A percentile compares a stretch with the other conserved stretches of the same genome.
Evolutionary conservation across 176 grass and related monocot species (phyloP).

Genomic region (Themeda triandra): DNA sequence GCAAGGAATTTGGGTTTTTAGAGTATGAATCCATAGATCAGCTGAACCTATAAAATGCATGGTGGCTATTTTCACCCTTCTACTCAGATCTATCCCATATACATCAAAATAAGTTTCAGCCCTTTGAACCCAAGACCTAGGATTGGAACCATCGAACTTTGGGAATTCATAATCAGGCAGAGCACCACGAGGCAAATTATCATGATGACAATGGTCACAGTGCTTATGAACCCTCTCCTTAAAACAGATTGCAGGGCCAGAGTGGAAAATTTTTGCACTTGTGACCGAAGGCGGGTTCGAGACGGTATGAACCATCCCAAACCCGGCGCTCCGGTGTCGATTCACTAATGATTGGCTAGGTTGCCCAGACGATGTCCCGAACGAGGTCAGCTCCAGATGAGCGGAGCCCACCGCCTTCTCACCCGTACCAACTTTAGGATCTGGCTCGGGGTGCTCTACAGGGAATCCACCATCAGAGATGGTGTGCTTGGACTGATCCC

Average conservation of each 20-base stretch:
- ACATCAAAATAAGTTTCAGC: not conserved
- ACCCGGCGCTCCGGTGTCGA: no score
- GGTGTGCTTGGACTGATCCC: no score
- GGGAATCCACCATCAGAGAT: no score
- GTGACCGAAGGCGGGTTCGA: not conserved
- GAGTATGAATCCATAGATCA: not conserved
- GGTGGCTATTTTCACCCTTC: fast-evolving
- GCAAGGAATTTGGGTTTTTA: fast-evolving
- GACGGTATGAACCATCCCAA: not conserved
- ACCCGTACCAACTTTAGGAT: no score
- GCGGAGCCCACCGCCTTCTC: no score
- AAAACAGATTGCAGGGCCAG: fast-evolving
- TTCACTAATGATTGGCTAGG: no score
- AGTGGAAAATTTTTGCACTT: not conserved
- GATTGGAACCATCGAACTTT: not conserved
- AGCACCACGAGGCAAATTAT: fast-evolving
- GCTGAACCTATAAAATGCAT: not conserved
- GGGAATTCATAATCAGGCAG: not conserved
- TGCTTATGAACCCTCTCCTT: fast-evolving
- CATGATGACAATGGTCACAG: fast-evolving
- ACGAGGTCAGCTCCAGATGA: no score
- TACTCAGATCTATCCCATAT: fast-evolving
- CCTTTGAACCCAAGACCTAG: not conserved
- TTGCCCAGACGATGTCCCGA: no score
- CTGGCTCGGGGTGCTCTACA: no score